Percentiles rank a stretch among this genome's conserved stretches.
Conservation (phyloP, 306 rosid species). For the Quercus rubra region DNA sequence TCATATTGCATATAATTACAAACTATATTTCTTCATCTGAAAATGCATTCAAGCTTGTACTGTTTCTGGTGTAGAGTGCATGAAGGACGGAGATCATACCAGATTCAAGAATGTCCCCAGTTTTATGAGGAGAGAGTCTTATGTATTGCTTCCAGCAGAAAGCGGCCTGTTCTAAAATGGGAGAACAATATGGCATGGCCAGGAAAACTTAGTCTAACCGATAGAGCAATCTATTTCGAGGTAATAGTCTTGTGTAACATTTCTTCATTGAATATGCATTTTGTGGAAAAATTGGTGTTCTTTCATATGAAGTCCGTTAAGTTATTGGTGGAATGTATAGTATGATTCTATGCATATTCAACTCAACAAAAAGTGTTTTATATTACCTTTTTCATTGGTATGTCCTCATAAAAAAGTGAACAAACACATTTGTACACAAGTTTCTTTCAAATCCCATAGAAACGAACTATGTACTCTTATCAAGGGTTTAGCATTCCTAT, state of each 20-base stretch:
- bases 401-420: too few species aligned
- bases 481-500: too few species aligned
- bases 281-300: not conserved
- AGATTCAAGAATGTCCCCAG: constrained; percentile 56
- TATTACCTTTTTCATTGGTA: too few species aligned
- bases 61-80: constrained; percentile 65
- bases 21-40: not conserved
- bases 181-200: constrained; percentile 97
- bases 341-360: not conserved
- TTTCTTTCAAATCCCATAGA: too few species aligned
- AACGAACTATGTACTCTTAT: too few species aligned
- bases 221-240: constrained; percentile 93
- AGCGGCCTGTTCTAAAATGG: constrained; percentile 92
- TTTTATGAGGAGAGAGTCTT: constrained; percentile 63
- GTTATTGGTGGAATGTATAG: not conserved
- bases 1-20: not conserved
- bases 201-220: constrained; percentile 85
- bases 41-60: constrained; percentile 8
- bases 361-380: not conserved
- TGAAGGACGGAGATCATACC: constrained; percentile 66
- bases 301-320: not conserved
- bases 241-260: constrained; percentile 34
- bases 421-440: too few species aligned
- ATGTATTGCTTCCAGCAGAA: constrained; percentile 78
- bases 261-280: not conserved